Evolutionary conservation across 805 yeast genomes (phyloP), one percentile per base, ranked within the genome.

Genomic region (Millerozyma acaciae): DNA sequence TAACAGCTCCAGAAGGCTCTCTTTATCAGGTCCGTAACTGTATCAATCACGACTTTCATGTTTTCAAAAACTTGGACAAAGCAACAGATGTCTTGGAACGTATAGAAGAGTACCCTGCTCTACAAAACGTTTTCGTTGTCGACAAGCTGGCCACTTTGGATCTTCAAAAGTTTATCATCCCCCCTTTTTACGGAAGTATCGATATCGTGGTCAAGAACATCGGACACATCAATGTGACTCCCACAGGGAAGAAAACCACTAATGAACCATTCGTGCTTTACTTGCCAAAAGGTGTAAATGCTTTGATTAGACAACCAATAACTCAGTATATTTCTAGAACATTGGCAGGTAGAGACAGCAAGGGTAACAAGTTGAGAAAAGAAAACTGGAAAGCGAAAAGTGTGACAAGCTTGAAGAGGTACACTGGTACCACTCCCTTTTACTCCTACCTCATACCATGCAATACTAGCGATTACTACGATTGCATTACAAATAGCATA

Each of bases 171-270:
- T 79, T 69, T 40, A 62, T 73, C 2, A 63, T 84, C 3, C 90
- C 93, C 0, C 84, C 86, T n/a, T 83, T 83, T 44, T 62, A 57
- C 38, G 90, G 90, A 0, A 51, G 73, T 4, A 58, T 84, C 7
- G 94, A 84, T 45, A 46, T 84, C 17, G 81, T 84, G 2, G 44
- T 84, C 7, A 75, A 74, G 33, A 78, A 77, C 39, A 50, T 78
- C n/a, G 93, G 93, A 0, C 78, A 70, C 44, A 40, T 83, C 2
- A 71, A 76, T 22, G 51, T 84, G 10, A 68, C 66, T 5, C 80
- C 88, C 2, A 78, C 84, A 0, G 83, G 86, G 2, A 37, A 52
- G 2, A 51, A 51, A 15, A 33, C 28, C 1, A 37, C 35, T 8
- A 53, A 55, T 15, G 52, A 53, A 13, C 58, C 65, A 1, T 33